Evolutionary conservation across 768 basidiomycete species (phyloP), one percentile per base, ranked within the genome.

Genomic region (Mycena crocata): DNA sequence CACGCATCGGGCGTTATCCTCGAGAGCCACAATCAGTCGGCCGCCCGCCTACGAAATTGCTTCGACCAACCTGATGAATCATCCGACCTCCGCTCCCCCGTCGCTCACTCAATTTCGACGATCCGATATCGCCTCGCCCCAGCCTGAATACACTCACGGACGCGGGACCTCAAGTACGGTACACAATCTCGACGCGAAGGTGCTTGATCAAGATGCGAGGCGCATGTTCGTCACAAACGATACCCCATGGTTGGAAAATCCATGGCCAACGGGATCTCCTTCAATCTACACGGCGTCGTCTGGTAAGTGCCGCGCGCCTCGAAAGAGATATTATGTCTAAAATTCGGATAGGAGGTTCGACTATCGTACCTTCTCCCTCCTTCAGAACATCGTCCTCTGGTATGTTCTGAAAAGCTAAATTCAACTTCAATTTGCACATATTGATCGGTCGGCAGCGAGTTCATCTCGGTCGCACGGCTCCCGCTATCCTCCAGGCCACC

Each of bases 381-480:
- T 30, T 70, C 37, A 64, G 69, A 23, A 70, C 68, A 26, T 63
- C 69, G 4, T 70, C 69, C 14, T 70, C 69, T n/a, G 65, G 69
- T 63, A n/a, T 48, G 62, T 52, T 52, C 10, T 46, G 14, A 2
- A 21, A n/a, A n/a, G n/a, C n/a, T 14, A 31, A 5, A n/a, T 19
- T 0, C 24, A 32, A 23, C 3, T 30, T 32, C 7, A 10, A 24
- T 30, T 3, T 23, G 15, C n/a, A n/a, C n/a, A 32, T 23, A 5
- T 12, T 57, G 49, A 28, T 57, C 19, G 26, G 2, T 31, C 28
- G 15, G 7, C 17, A 68, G 62, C 45, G 0, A 62, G 61, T 10
- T 66, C 69, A 4, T 67, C 69, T 12, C 62, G 69, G n/a, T 70
- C 69, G 31, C 64, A 63, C 17, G 39, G 62, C 13, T 46, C 64